These are phyloP conservation scores for Hansenula sp. DNA, from an alignment of 1,139 yeast species.

Conservation along the genomic window DNA sequence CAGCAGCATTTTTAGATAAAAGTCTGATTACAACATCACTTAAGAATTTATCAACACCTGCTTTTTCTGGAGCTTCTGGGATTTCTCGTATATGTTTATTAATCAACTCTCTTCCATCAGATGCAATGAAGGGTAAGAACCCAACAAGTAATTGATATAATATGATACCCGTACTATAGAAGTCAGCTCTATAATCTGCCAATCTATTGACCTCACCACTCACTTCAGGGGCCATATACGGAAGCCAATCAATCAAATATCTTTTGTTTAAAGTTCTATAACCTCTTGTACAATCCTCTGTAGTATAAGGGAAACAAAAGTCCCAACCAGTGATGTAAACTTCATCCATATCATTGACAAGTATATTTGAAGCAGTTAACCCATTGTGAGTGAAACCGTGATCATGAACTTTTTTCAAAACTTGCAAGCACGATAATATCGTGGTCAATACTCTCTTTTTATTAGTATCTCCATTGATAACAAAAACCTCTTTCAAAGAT, in stretches of 20 bases:
- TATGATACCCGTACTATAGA: conserved; percentile 48
- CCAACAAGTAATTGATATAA: conserved; percentile 47
- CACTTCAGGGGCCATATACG: conserved; percentile 51
- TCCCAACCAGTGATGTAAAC: conserved; percentile 49
- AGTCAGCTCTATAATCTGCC: conserved; percentile 48
- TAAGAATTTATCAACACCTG: conserved; percentile 20
- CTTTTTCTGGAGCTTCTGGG: conserved; percentile 24
- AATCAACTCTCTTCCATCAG: conserved; percentile 38
- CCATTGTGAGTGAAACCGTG: conserved; percentile 49
- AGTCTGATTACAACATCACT: conserved; percentile 41
- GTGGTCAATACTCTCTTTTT: conserved; percentile 5
- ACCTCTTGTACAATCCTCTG: conserved; percentile 37
- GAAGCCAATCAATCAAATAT: conserved; percentile 36
- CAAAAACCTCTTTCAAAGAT: conserved; percentile 13
- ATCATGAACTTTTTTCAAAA: conserved; percentile 38
- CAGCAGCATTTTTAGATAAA: conserved; percentile 39
- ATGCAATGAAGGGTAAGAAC: conserved; percentile 40
- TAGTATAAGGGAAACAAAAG: conserved; percentile 39
- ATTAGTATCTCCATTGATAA: conserved; percentile 7
- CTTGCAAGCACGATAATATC: conserved; percentile 23
- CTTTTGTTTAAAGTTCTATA: conserved; percentile 21
- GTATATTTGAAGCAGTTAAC: conserved; percentile 36
- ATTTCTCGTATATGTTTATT: conserved; percentile 41
- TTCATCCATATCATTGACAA: conserved; percentile 30
- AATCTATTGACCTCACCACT: conserved; percentile 38